A percentile compares a stretch with the other conserved stretches of the same genome.
Evolutionary conservation across 2,329 filamentous ascomycete species (phyloP).

Genomic region (Nannizziopsis arthrosporioides): DNA sequence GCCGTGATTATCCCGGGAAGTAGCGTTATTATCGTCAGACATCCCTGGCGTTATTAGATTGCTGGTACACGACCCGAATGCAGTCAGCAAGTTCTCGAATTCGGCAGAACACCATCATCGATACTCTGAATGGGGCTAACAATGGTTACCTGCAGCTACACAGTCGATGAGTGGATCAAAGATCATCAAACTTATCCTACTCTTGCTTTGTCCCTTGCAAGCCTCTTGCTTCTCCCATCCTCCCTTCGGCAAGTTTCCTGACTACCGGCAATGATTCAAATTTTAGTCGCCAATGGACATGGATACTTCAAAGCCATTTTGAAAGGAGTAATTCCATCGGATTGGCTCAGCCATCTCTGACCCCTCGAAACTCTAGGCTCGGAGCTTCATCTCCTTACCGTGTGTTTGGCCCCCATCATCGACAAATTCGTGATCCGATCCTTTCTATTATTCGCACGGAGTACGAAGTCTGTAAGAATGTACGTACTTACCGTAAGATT

Average conservation of each 20-base stretch:
- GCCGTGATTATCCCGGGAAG: background rate
- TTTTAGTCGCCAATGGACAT: constrained; percentile 8
- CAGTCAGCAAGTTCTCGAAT: constrained; percentile 7
- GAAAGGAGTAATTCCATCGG: background rate
- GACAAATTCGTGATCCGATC: constrained; percentile 1
- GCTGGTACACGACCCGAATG: constrained; percentile 5
- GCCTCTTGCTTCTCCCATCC: background rate
- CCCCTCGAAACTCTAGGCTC: constrained; percentile 3
- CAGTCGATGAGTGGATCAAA: constrained; percentile 1
- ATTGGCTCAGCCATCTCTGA: constrained; percentile 12
- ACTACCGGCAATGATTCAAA: constrained; percentile 8
- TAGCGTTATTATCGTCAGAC: background rate
- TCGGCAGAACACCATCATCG: constrained; percentile 10
- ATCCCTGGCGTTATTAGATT: constrained; percentile 1
- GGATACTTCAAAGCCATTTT: constrained; percentile 3
- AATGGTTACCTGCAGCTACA: constrained; percentile 9
- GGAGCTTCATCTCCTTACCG: constrained; percentile 10
- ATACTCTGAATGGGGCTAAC: background rate
- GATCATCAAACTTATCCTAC: constrained; percentile 8
- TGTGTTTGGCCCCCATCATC: constrained; percentile 5
- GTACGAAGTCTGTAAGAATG: background rate
- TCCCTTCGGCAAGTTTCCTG: constrained; percentile 9
- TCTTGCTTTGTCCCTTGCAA: constrained; percentile 8
- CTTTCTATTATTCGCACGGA: constrained; percentile 3
- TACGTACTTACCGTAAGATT: background rate